These are phyloP conservation scores for Starmerella etchellsii DNA, from an alignment of 805 yeast species.

Conservation along the genomic window DNA sequence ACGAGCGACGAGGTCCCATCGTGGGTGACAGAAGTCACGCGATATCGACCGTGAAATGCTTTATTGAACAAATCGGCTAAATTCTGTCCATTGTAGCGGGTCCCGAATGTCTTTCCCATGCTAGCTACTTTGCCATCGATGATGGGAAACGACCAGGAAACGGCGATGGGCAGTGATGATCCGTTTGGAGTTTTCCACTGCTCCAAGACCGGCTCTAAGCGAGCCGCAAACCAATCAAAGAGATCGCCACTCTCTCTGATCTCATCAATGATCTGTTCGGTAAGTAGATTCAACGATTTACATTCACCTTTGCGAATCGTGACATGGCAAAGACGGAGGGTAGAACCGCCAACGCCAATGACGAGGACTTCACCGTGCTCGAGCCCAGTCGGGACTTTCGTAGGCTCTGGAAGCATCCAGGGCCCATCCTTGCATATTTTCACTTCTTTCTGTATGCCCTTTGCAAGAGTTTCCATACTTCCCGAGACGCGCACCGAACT, in stretches of 20 bases:
- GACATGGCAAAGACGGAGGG: conserved; percentile 15
- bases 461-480: conserved; percentile 2
- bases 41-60: conserved; percentile 1
- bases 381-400: conserved; percentile 3
- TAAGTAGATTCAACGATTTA: conserved; percentile 2
- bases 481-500: no score
- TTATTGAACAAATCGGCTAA: conserved; percentile 11
- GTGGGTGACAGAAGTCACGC: conserved; percentile 12
- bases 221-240: conserved; percentile 16
- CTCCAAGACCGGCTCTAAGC: conserved; percentile 5
- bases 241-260: conserved; percentile 7
- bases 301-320: neutral
- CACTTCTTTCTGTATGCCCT: neutral
- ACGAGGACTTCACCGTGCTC: conserved; percentile 15
- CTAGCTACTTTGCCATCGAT: conserved; percentile 12
- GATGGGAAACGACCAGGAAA: conserved; percentile 24
- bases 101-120: conserved; percentile 21
- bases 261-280: conserved; percentile 5
- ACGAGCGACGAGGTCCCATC: conserved; percentile 21
- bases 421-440: conserved; percentile 11
- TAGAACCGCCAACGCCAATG: conserved; percentile 22
- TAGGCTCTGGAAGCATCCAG: conserved; percentile 17
- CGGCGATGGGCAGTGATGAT: conserved; percentile 3
- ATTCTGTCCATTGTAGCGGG: conserved; percentile 4
- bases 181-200: neutral